These are phyloP conservation scores for Omphalotus olearius DNA, from an alignment of 1,284 basidiomycete genomes.

Conservation along the genomic window DNA sequence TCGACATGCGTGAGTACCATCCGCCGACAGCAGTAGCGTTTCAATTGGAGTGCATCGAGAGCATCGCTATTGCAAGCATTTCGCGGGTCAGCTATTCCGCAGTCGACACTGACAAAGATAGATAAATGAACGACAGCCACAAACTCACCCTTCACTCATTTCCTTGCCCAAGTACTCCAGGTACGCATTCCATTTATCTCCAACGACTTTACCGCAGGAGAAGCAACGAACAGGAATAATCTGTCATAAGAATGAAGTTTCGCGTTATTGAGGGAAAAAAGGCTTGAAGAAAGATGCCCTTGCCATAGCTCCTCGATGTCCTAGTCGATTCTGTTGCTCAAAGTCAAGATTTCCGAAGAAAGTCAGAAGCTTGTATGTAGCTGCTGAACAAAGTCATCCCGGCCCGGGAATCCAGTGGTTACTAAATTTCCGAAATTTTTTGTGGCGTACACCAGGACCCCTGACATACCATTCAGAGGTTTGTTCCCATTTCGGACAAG, in stretches of 20 bases:
- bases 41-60: slow-evolving; percentile 86
- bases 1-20: slow-evolving; percentile 99
- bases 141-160: slow-evolving; percentile 78
- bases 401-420: no score
- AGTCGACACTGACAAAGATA: slow-evolving; percentile 2
- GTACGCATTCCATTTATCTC: slow-evolving; percentile 90
- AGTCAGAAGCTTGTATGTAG: no score
- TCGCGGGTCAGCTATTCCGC: slow-evolving; percentile 50
- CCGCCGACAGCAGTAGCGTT: slow-evolving; percentile 93
- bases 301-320: no score
- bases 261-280: no score
- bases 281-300: no score
- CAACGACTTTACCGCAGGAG: slow-evolving; percentile 91
- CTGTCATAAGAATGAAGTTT: slow-evolving; percentile 30
- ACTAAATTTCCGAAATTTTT: no score
- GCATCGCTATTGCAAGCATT: slow-evolving; percentile 37
- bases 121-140: background rate
- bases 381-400: no score
- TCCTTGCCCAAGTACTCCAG: slow-evolving; percentile 76
- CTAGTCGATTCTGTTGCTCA: no score
- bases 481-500: no score
- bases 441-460: no score
- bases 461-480: no score
- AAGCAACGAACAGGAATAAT: slow-evolving; percentile 88
- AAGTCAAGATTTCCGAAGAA: no score